Evolutionary conservation across 1,284 basidiomycete genomes (phyloP), one percentile per base, ranked within the genome.

Genomic region (Albatrellus sp.): DNA sequence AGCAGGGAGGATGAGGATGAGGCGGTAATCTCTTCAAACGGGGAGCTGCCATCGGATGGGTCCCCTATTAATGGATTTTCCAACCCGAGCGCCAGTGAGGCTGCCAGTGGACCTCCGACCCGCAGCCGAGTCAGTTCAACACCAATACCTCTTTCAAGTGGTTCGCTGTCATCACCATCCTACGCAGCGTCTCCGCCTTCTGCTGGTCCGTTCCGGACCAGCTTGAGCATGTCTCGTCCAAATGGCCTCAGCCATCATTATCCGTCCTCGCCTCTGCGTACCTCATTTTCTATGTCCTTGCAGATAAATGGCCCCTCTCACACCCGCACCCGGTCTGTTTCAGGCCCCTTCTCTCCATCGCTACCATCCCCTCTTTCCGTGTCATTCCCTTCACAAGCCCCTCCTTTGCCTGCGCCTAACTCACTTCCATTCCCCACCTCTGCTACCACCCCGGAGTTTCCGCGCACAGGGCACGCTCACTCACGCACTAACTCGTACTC

Each of bases 291-390:
- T 11, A 48, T 63, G 5, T 59, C 64, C 30, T 44, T 64, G 41
- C 54, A 55, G 47, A 51, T 32, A 20, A 53, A 48, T 57, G 58
- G 57, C 43, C 59, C 55, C 53, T 57, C 33, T 24, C 78, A 73
- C 58, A 61, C 62, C 42, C 70, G 70, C 9, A 72, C 69, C 3
- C 65, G 70, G 11, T 77, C 77, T 5, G 66, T 73, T 32, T 77
- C 75, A 3, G 69, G 69, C 8, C 68, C 73, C 6, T 80, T 73
- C 54, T 64, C 70, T 6, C 76, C 78, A 0, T 58, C 60, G 31
- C 59, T 67, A 6, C 69, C 71, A 9, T 75, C 73, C 9, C 73
- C 72, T 10, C 62, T 75, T 13, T 62, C 67, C 5, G 55, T 62
- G n/a, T 65, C 70, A 30, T 69, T 73, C 53, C 62, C 68, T 37